Evolutionary conservation across 768 basidiomycete species (phyloP).

Genomic region (Leccinum incarnatum): DNA sequence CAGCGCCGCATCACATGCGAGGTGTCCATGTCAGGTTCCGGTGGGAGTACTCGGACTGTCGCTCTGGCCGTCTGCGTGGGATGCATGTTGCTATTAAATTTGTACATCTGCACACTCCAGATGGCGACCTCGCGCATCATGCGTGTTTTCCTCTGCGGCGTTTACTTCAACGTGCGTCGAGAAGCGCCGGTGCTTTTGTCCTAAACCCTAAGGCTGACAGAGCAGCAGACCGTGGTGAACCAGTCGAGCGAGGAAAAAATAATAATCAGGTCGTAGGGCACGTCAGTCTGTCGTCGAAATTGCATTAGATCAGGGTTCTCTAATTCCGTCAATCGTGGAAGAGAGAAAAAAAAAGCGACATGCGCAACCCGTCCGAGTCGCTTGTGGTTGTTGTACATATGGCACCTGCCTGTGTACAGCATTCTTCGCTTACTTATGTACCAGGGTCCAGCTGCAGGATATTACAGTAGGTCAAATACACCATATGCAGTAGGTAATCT

Average conservation of each 20-base stretch:
- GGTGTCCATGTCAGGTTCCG: background rate
- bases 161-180: slow-evolving; percentile 17
- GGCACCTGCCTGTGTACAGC: slow-evolving; percentile 2
- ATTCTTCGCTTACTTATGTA: slow-evolving; percentile 10
- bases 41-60: background rate
- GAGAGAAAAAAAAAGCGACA: background rate
- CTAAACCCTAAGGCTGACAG: slow-evolving; percentile 12
- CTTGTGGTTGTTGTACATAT: background rate
- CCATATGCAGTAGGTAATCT: background rate
- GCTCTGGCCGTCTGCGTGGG: background rate
- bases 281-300: background rate
- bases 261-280: slow-evolving; percentile 10
- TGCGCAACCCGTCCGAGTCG: background rate
- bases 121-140: slow-evolving; percentile 20
- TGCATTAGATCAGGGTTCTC: background rate
- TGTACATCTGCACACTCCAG: slow-evolving; percentile 1
- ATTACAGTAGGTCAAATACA: background rate
- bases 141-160: slow-evolving; percentile 19
- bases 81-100: background rate
- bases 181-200: background rate
- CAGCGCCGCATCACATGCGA: background rate
- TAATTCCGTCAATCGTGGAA: background rate
- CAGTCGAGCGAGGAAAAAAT: background rate
- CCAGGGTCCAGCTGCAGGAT: slow-evolving; percentile 14
- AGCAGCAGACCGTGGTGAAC: background rate